A percentile compares a stretch with the other conserved stretches of the same genome.
Evolutionary conservation across 2,329 filamentous ascomycete genomes (phyloP).

Genomic region (Albifimbria verrucaria): DNA sequence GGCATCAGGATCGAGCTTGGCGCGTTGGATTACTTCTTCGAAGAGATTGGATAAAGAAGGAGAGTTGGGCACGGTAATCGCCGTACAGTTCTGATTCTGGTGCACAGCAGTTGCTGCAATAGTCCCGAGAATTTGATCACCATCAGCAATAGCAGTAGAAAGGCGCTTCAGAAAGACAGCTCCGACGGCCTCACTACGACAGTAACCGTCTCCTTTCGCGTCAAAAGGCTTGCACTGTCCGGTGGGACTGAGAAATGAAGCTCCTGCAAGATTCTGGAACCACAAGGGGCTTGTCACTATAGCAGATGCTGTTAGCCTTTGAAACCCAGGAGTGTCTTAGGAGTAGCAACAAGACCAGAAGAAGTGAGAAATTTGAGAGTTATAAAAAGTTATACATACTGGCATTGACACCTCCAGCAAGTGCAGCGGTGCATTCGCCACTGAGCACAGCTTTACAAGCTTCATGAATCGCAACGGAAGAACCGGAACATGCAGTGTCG

Average conservation of each 20-base stretch:
- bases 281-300: conserved; percentile 23
- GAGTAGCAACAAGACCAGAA: neutral
- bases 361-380: neutral
- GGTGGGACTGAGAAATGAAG: conserved; percentile 19
- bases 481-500: conserved; percentile 33
- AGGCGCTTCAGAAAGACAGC: conserved; percentile 43
- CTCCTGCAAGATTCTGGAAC: conserved; percentile 12
- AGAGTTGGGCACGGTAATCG: conserved; percentile 22
- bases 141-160: conserved; percentile 39
- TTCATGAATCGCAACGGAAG: conserved; percentile 25
- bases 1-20: conserved; percentile 6
- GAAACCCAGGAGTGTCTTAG: neutral
- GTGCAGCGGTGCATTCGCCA: conserved; percentile 24
- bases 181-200: conserved; percentile 42
- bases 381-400: neutral
- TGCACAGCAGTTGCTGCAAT: conserved; percentile 35
- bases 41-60: conserved; percentile 1
- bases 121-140: conserved; percentile 39
- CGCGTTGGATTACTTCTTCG: conserved; percentile 30
- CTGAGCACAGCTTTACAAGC: conserved; percentile 21
- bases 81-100: conserved; percentile 38
- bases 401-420: conserved; percentile 31
- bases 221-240: conserved; percentile 25
- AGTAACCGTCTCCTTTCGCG: conserved; percentile 43
- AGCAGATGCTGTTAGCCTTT: neutral